Evolutionary conservation across 2,329 filamentous ascomycete species (phyloP).

Genomic region (Fusarium sp.): DNA sequence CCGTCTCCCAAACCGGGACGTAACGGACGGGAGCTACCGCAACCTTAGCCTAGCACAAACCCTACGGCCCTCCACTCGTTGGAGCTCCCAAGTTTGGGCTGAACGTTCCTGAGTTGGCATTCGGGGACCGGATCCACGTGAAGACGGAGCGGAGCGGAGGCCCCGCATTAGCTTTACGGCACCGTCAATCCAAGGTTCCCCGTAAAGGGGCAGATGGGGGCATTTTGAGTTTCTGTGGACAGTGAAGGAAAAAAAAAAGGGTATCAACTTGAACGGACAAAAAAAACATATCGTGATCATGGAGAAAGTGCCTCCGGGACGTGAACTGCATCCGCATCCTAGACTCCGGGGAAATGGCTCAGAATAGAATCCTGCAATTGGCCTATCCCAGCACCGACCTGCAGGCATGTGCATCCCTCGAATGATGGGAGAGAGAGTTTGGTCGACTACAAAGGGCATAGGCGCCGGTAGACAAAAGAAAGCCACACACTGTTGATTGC

Average conservation of each 20-base stretch:
- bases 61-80: neutral
- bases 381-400: slow-evolving; percentile 6
- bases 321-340: slow-evolving; percentile 1
- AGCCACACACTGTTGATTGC: neutral
- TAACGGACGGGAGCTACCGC: slow-evolving; percentile 17
- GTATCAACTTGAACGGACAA: neutral
- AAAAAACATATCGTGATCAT: neutral
- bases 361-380: slow-evolving; percentile 21
- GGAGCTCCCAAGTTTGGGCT: neutral
- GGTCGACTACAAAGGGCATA: neutral
- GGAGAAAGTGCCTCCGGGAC: neutral
- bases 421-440: slow-evolving; percentile 20
- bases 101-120: slow-evolving; percentile 24
- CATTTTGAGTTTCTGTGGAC: neutral
- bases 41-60: slow-evolving; percentile 13
- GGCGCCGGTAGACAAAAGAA: neutral
- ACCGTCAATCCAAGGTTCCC: slow-evolving; percentile 15
- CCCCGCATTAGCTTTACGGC: slow-evolving; percentile 27
- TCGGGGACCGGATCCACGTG: slow-evolving; percentile 10
- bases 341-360: slow-evolving; percentile 33
- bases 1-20: neutral
- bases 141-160: slow-evolving; percentile 1
- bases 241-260: neutral
- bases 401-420: slow-evolving; percentile 23
- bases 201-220: slow-evolving; percentile 1